Evolutionary conservation across 805 yeast genomes (phyloP).

Genomic region (Teunomyces barrocoloradensis): DNA sequence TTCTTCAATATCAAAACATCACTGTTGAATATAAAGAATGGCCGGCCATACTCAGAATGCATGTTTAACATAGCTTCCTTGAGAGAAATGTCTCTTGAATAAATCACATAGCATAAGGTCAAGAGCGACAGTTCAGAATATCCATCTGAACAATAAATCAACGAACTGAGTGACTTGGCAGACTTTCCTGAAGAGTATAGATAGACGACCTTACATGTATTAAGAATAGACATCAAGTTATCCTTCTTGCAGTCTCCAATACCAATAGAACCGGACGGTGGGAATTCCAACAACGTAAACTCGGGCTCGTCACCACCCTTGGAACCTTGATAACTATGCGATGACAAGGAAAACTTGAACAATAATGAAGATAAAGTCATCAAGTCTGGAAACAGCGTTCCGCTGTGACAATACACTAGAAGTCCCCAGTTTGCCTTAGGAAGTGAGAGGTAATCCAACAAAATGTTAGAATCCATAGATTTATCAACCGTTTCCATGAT

Average conservation of each 20-base stretch:
- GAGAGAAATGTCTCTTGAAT: slow-evolving; percentile 55
- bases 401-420: slow-evolving; percentile 58
- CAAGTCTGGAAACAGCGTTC: slow-evolving; percentile 51
- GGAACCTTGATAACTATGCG: slow-evolving; percentile 19
- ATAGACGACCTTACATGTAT: slow-evolving; percentile 66
- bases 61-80: slow-evolving; percentile 65
- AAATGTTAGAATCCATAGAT: slow-evolving; percentile 4
- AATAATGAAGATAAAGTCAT: slow-evolving; percentile 33
- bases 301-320: slow-evolving; percentile 19
- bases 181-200: slow-evolving; percentile 29
- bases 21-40: slow-evolving; percentile 77
- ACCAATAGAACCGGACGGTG: slow-evolving; percentile 82
- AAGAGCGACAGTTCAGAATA: slow-evolving; percentile 88
- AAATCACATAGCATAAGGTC: slow-evolving; percentile 67
- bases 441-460: slow-evolving; percentile 26
- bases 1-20: slow-evolving; percentile 68
- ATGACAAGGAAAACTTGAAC: slow-evolving; percentile 28
- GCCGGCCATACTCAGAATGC: slow-evolving; percentile 65
- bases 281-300: slow-evolving; percentile 53
- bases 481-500: background rate
- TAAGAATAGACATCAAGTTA: slow-evolving; percentile 61
- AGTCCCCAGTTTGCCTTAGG: slow-evolving; percentile 57
- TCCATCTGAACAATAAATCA: slow-evolving; percentile 84
- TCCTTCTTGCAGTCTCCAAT: slow-evolving; percentile 66
- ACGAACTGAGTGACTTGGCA: slow-evolving; percentile 41